Evolutionary conservation across 176 grass and related monocot species (phyloP), one percentile per base, ranked within the genome.

Genomic region (Elaeis guineensis): DNA sequence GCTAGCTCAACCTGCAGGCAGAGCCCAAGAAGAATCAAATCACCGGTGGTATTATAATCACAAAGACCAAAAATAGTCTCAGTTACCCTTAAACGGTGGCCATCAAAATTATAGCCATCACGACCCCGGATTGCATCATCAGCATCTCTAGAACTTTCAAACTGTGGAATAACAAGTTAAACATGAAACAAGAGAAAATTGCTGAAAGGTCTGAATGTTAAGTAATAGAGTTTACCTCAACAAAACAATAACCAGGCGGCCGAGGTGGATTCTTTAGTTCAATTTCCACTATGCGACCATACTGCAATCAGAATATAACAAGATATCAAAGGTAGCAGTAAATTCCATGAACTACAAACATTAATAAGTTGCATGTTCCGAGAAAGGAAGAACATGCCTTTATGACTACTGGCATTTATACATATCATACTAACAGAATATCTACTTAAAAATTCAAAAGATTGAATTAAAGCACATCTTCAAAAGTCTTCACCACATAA

Each of bases 31-130:
- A 57, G 19, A 48, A 57, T 18, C 8, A 66, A 49, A 7, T 57
- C 26, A 48, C 8, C 17, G 2, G 21, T 49, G 18, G 12, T 57
- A 44, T 12, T 3, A 44, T 44, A 1, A 44, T 16, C 52, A 26
- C 14, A 55, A 20, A 32, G 24, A 21, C 16, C 1, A 57, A 23
- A 48, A 19, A 48, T 19, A 35, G 20, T 35, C 17, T 69, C 35
- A 55, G 7, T 39, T 69, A 69, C 66, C 66, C 66, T 69, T 8
- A 69, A 32, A 48, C 66, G 66, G 23, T 69, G 53, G 4, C 66
- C 66, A 69, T 69, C 66, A 57, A 69, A 69, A 32, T 69, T 32
- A 20, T 69, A 69, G 54, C 66, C 66, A 69, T 69, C 66, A 5
- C 66, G 66, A 48, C 66, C 66, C 53, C 66, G 20, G 14, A 69